Evolutionary conservation across 257 asterid species (phyloP).

Genomic region (Solanum tacnaense): DNA sequence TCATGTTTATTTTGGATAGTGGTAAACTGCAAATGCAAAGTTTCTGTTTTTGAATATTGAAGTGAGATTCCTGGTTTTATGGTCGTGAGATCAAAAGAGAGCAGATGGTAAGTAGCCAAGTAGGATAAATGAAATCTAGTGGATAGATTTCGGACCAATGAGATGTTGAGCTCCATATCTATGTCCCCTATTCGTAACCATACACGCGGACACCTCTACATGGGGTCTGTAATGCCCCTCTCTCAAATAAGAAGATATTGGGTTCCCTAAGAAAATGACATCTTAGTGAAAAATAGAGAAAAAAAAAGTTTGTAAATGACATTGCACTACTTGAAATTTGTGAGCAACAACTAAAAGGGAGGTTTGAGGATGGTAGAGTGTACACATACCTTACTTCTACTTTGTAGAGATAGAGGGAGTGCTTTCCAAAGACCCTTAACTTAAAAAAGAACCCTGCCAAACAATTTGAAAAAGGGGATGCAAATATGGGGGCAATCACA

Average conservation of each 20-base stretch:
- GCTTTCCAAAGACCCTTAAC: fast-evolving
- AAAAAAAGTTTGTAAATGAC: background rate
- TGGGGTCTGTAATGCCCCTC: background rate
- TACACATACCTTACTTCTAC: fast-evolving
- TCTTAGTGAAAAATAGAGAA: background rate
- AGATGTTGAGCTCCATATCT: background rate
- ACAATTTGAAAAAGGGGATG: background rate
- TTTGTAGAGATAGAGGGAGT: background rate
- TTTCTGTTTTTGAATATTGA: background rate
- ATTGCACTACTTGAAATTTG: background rate
- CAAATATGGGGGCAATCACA: background rate
- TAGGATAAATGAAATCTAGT: slow-evolving; percentile 40
- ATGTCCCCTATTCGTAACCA: background rate
- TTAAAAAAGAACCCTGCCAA: background rate
- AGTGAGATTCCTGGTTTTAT: background rate
- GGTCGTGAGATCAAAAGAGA: slow-evolving; percentile 15
- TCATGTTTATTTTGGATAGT: slow-evolving; percentile 27
- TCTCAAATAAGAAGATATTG: background rate
- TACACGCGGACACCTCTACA: background rate
- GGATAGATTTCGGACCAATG: slow-evolving; percentile 13
- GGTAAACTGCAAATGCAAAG: background rate
- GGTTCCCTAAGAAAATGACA: background rate
- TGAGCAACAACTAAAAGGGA: background rate
- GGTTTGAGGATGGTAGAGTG: background rate
- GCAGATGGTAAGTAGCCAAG: slow-evolving; percentile 32